Evolutionary conservation across 1,139 yeast genomes (phyloP).

Genomic region (Taphrina populina): DNA sequence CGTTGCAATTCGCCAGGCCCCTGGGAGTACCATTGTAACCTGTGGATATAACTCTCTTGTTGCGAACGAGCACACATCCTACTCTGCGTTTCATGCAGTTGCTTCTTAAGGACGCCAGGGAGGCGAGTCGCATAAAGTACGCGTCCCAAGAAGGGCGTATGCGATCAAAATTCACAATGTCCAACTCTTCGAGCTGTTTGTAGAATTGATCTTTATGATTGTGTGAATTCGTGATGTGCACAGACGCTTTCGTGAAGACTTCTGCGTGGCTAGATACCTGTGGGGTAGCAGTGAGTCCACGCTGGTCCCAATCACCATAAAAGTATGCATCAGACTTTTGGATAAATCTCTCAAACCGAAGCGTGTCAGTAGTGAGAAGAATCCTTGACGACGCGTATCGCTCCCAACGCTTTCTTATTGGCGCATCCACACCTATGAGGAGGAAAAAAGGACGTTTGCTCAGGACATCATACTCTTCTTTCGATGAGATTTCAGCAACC

Average conservation of each 20-base stretch:
- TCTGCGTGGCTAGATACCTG: constrained; percentile 40
- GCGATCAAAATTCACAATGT: constrained; percentile 59
- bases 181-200: constrained; percentile 55
- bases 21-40: constrained; percentile 98
- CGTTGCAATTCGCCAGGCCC: constrained; percentile 80
- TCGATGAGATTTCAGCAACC: constrained; percentile 53
- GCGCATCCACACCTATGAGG: constrained; percentile 78
- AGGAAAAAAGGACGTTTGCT: constrained; percentile 81
- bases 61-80: constrained; percentile 90
- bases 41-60: constrained; percentile 83
- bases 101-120: constrained; percentile 84
- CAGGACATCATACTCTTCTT: constrained; percentile 53
- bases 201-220: constrained; percentile 53
- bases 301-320: constrained; percentile 47
- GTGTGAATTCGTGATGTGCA: constrained; percentile 63
- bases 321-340: constrained; percentile 51
- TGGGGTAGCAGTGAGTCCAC: constrained; percentile 43
- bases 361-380: not conserved
- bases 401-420: constrained; percentile 56
- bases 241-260: constrained; percentile 58
- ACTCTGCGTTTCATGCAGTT: constrained; percentile 97
- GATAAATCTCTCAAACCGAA: constrained; percentile 48
- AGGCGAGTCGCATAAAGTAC: constrained; percentile 89
- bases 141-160: constrained; percentile 94
- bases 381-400: constrained; percentile 46